Evolutionary conservation across 2,329 filamentous ascomycete species (phyloP), one percentile per base, ranked within the genome.

Genomic region (Xylariaceae sp.): DNA sequence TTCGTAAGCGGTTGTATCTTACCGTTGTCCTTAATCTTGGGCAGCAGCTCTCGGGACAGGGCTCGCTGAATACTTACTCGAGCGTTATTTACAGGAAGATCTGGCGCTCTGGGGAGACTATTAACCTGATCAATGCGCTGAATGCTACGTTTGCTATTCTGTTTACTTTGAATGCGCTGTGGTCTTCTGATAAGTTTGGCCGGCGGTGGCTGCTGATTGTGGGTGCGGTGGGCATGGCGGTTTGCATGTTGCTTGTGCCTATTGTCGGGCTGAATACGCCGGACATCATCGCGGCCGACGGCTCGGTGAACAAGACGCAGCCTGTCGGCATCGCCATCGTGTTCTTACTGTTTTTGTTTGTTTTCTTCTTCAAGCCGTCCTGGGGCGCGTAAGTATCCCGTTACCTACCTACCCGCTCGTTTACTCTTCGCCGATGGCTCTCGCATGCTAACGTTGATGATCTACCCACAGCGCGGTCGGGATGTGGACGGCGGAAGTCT

Each of bases 71-170:
- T 76, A 79, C 80, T 3, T 89, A 89, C 75, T 85, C 80, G 18
- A 86, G 85, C n/a, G 80, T 81, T 61, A 86, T 89, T 64, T 89
- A 89, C 74, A 81, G 86, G 71, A 84, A 86, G 66, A 80, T 88
- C 21, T 89, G 85, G 74, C 76, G 72, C 21, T 76, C 70, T 50
- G 72, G 70, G 51, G 72, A 78, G 47, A 83, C 78, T 19, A 87
- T 88, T 66, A 83, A 84, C 58, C 75, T 89, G 30, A 89, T 89
- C 75, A 89, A 89, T 67, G 86, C 86, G 3, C 74, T 89, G 50
- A 89, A 88, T 67, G 85, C 85, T 39, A 89, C 85, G 5, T 86
- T 84, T 60, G 84, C 84, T 53, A 89, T 89, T 58, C 56, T 88
- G 19, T 89, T 89, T 70, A 89, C 86, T 0, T 74, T 88, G 42